Evolutionary conservation across 306 rosid species (phyloP), one percentile per base, ranked within the genome.

Genomic region (Medicago ruthenica): DNA sequence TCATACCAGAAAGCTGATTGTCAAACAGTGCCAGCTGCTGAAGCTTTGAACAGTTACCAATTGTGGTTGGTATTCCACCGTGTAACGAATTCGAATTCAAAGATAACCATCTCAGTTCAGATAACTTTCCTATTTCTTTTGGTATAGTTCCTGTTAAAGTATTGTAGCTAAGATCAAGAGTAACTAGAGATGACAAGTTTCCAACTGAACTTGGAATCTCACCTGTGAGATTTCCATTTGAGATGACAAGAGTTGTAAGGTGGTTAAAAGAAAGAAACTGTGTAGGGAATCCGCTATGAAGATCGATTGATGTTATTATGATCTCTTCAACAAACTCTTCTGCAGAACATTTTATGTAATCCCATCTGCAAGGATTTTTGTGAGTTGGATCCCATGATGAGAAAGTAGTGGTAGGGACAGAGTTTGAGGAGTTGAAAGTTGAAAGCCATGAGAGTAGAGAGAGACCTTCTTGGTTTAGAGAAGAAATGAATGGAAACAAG

Each of bases 401-500:
- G 87, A 94, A 94, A 45, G 85, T 54, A n/a, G 79, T 17, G 24
- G 84, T 59, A n/a, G 82, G 16, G 40, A 86, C 73, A n/a, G 90
- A 83, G 40, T 83, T 76, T 71, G 96, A 86, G 7, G 93, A 90
- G 58, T 90, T 94, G 77, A 90, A 85, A 64, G 86, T 86, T 70
- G 97, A 87, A 82, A 91, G 87, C 98, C 98, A 94, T 79, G 98
- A 91, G 77, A 91, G 94, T 39, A 94, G 83, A 75, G 96, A 87
- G 71, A 82, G 87, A 24, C 98, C 97, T 80, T 94, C 97, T 64
- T 88, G 96, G 89, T 94, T 94, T 62, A 94, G 79, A 81, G 90
- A 86, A 82, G 84, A 86, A 65, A 81, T 80, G 53, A 86, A 11
- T 75, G 88, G 90, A 75, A 86, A 83, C 83, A 87, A 70, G 67